phyloP scores from a whole-genome alignment of 176 grass and related monocot genomes.

The Neostapfia colusana region DNA sequence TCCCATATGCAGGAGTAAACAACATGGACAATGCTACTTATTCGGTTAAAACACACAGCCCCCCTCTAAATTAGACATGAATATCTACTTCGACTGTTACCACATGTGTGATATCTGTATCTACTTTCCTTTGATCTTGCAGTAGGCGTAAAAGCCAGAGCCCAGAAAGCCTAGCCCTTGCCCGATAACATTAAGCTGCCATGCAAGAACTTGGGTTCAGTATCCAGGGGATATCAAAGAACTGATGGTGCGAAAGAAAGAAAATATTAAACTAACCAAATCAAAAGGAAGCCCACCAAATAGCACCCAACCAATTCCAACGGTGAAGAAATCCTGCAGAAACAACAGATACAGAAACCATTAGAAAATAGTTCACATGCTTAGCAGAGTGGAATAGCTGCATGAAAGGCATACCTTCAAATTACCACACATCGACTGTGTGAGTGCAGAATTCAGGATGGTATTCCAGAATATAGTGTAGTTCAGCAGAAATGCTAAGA shows the following conservation, averaged over 20 bases:
- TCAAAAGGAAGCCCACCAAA: constrained; percentile 98
- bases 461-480: constrained; percentile 98
- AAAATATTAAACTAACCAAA: constrained; percentile 51
- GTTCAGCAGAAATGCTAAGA: constrained; percentile 91
- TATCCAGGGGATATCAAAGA: not conserved
- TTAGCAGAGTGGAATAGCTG: constrained; percentile 6
- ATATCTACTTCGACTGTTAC: constrained; percentile 29
- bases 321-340: constrained; percentile 82
- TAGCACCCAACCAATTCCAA: constrained; percentile 91
- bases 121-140: constrained; percentile 92
- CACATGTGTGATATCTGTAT: not conserved
- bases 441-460: constrained; percentile 94
- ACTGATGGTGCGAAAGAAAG: not conserved
- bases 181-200: constrained; percentile 91
- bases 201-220: constrained; percentile 19
- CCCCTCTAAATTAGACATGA: constrained; percentile 18
- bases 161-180: constrained; percentile 87
- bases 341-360: constrained; percentile 28
- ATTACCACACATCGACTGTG: constrained; percentile 97
- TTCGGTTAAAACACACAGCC: constrained; percentile 30
- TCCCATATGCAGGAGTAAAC: constrained; percentile 46
- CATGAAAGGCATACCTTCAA: constrained; percentile 68
- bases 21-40: constrained; percentile 32
- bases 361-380: constrained; percentile 5
- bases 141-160: constrained; percentile 93